phyloP scores from a whole-genome alignment of 164 flowering plant genomes.

The Tetracentron sinense region DNA sequence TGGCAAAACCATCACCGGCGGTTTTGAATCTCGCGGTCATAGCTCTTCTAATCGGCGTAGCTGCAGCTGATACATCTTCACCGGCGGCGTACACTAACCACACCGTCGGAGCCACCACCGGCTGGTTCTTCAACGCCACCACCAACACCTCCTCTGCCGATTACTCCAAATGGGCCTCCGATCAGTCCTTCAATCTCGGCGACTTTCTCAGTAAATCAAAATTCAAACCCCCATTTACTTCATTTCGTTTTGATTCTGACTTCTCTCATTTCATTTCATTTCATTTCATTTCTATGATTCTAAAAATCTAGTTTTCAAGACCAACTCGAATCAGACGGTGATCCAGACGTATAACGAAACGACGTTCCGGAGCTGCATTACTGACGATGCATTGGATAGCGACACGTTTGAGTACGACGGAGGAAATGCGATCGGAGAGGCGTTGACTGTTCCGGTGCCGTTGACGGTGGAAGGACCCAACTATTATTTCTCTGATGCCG shows the following conservation, averaged over 20 bases:
- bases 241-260: background rate
- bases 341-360: constrained; percentile 78
- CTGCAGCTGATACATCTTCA: constrained; percentile 13
- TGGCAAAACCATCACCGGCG: background rate
- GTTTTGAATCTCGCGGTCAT: constrained; percentile 16
- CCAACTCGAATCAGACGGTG: constrained; percentile 67
- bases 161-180: constrained; percentile 66
- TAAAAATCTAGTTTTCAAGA: constrained; percentile 85
- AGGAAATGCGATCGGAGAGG: constrained; percentile 20
- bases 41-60: constrained; percentile 21
- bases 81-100: constrained; percentile 52
- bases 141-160: constrained; percentile 49
- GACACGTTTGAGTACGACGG: constrained; percentile 52
- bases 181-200: constrained; percentile 68
- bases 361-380: constrained; percentile 46
- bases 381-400: constrained; percentile 41
- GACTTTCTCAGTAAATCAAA: constrained; percentile 70
- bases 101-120: constrained; percentile 69
- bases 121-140: constrained; percentile 69
- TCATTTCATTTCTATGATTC: background rate
- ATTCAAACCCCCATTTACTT: background rate
- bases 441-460: constrained; percentile 45
- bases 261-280: background rate
- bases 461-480: constrained; percentile 51
- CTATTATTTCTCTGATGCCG: constrained; percentile 71